These are phyloP conservation scores for Leccinum imitatum DNA, from an alignment of 768 basidiomycete genomes.

Conservation along the genomic window DNA sequence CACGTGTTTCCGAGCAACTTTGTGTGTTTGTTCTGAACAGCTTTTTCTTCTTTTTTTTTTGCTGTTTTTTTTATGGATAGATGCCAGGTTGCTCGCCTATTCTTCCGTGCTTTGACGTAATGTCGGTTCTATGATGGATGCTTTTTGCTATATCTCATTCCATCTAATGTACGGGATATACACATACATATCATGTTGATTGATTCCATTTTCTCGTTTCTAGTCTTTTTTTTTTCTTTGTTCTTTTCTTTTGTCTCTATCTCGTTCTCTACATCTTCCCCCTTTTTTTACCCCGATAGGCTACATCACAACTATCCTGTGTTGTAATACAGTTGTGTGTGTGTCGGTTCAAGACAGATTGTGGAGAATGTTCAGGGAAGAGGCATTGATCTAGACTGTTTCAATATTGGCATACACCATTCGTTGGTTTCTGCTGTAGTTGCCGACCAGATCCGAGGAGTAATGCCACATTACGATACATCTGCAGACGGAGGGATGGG, in stretches of 20 bases:
- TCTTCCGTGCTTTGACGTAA: background rate
- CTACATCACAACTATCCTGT: too few relatives aligned
- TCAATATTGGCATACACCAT: too few relatives aligned
- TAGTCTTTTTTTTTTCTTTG: background rate
- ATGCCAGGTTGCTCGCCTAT: background rate
- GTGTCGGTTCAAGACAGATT: too few relatives aligned
- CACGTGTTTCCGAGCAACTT: constrained; percentile 90
- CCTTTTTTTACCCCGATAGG: too few relatives aligned
- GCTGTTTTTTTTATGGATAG: background rate
- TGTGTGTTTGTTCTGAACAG: constrained; percentile 66
- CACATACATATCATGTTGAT: background rate
- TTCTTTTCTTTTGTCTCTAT: background rate
- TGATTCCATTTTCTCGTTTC: background rate
- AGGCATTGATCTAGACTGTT: too few relatives aligned
- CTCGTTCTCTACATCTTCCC: too few relatives aligned
- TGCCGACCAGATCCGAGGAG: too few relatives aligned
- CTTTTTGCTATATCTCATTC: background rate
- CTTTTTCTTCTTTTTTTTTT: background rate
- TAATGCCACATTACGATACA: too few relatives aligned
- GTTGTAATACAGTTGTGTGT: too few relatives aligned
- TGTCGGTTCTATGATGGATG: background rate
- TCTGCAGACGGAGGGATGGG: too few relatives aligned
- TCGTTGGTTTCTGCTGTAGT: too few relatives aligned
- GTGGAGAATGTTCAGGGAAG: too few relatives aligned
- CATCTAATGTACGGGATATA: background rate